Percentiles rank a stretch among this genome's conserved stretches.
phyloP scores from a whole-genome alignment of 768 basidiomycete species.

The Melanogaster broomeanus region DNA sequence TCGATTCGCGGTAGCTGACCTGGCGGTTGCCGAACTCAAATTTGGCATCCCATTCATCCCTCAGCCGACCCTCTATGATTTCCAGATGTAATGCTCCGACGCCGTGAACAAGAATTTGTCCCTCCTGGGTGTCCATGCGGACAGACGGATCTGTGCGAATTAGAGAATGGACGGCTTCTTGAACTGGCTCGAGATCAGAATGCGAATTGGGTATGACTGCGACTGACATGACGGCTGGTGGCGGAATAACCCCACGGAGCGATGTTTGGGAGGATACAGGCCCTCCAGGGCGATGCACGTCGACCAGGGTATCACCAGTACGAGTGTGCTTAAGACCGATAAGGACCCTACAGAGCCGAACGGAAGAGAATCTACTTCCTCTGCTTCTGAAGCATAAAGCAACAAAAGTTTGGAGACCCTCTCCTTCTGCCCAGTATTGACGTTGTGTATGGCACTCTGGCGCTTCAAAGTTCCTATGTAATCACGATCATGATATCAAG shows the following conservation, averaged over 20 bases:
- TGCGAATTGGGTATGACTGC: slow-evolving; percentile 81
- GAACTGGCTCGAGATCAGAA: slow-evolving; percentile 75
- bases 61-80: slow-evolving; percentile 79
- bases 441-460: slow-evolving; percentile 63
- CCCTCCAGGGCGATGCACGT: slow-evolving; percentile 41
- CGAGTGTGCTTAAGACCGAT: slow-evolving; percentile 82
- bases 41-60: slow-evolving; percentile 75
- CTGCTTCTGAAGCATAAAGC: slow-evolving; percentile 72
- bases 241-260: slow-evolving; percentile 68
- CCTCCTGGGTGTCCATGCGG: slow-evolving; percentile 76
- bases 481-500: slow-evolving; percentile 1
- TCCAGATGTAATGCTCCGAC: slow-evolving; percentile 88
- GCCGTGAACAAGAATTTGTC: slow-evolving; percentile 81
- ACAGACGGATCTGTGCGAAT: slow-evolving; percentile 90
- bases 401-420: slow-evolving; percentile 73
- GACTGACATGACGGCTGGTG: slow-evolving; percentile 83
- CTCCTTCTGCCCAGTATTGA: slow-evolving; percentile 68
- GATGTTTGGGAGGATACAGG: slow-evolving; percentile 37
- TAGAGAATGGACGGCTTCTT: slow-evolving; percentile 70
- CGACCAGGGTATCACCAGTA: slow-evolving; percentile 83
- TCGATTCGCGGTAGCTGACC: slow-evolving; percentile 78
- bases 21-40: slow-evolving; percentile 78
- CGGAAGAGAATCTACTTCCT: slow-evolving; percentile 79
- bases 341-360: slow-evolving; percentile 86
- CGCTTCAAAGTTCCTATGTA: slow-evolving; percentile 60